phyloP scores from a whole-genome alignment of 805 yeast genomes.

The Wickerhamiella azymoides region DNA sequence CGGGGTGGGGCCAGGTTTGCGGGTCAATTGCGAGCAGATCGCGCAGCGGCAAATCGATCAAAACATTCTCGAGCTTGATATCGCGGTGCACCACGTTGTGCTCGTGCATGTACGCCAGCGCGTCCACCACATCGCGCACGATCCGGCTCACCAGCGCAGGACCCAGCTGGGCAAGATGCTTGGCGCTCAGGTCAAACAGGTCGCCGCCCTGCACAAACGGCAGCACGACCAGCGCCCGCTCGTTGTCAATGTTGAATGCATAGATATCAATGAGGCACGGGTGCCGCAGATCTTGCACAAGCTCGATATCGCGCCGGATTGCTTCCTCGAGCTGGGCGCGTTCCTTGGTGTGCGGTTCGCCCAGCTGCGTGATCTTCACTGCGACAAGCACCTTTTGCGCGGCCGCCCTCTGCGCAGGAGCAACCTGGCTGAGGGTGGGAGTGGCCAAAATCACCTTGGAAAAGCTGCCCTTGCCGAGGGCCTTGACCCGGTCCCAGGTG shows the following conservation, averaged over 20 bases:
- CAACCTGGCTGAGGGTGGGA: slow-evolving; percentile 22
- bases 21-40: slow-evolving; percentile 22
- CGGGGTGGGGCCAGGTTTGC: slow-evolving; percentile 20
- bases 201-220: slow-evolving; percentile 82
- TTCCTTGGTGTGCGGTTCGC: slow-evolving; percentile 29
- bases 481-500: slow-evolving; percentile 22
- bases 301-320: slow-evolving; percentile 57
- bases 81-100: slow-evolving; percentile 74
- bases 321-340: slow-evolving; percentile 45
- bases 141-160: slow-evolving; percentile 43
- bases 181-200: slow-evolving; percentile 47
- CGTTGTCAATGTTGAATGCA: slow-evolving; percentile 27
- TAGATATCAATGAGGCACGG: slow-evolving; percentile 56
- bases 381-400: slow-evolving; percentile 37
- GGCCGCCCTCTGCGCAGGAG: slow-evolving; percentile 18
- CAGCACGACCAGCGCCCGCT: slow-evolving; percentile 39
- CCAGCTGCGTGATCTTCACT: slow-evolving; percentile 46
- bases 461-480: slow-evolving; percentile 31
- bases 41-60: slow-evolving; percentile 30
- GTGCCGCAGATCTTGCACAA: slow-evolving; percentile 35
- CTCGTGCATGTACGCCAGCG: slow-evolving; percentile 58
- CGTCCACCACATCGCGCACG: slow-evolving; percentile 55
- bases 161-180: slow-evolving; percentile 30
- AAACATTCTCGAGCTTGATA: slow-evolving; percentile 72
- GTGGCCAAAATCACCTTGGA: slow-evolving; percentile 28